Conservation (phyloP, 768 basidiomycete species). For the Coprinellus micaceus region DNA sequence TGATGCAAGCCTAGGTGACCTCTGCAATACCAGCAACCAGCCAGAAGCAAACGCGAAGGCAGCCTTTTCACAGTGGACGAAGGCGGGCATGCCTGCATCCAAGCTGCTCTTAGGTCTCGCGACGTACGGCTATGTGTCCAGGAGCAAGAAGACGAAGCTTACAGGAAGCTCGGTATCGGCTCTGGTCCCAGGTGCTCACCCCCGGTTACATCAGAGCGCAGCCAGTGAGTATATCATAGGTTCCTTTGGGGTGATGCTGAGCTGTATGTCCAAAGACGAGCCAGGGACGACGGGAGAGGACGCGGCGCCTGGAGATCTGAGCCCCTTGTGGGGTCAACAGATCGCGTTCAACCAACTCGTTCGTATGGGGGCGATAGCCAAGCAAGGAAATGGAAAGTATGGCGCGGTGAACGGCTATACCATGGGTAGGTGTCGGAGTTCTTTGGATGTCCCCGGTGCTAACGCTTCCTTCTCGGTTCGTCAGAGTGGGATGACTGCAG, state of each 20-base stretch:
- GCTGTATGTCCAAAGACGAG: background rate
- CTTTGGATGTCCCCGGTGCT: too few relatives aligned
- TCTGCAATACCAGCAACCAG: slow-evolving; percentile 57
- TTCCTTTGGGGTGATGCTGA: background rate
- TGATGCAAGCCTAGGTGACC: slow-evolving; percentile 32
- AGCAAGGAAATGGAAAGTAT: slow-evolving; percentile 41
- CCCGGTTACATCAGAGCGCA: slow-evolving; percentile 4
- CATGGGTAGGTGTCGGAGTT: slow-evolving; percentile 36
- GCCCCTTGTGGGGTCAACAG: slow-evolving; percentile 47
- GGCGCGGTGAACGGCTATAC: slow-evolving; percentile 43
- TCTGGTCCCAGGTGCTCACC: slow-evolving; percentile 36
- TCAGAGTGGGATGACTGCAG: slow-evolving; percentile 71
- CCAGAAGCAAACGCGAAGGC: slow-evolving; percentile 63
- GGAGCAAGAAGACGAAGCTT: slow-evolving; percentile 34
- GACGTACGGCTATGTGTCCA: slow-evolving; percentile 63
- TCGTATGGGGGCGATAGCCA: slow-evolving; percentile 37
- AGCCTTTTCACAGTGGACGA: slow-evolving; percentile 60
- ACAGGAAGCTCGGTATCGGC: slow-evolving; percentile 22
- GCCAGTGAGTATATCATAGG: background rate
- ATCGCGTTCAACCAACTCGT: slow-evolving; percentile 49
- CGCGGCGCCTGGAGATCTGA: slow-evolving; percentile 36
- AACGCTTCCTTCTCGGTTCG: too few relatives aligned
- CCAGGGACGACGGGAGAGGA: slow-evolving; percentile 7
- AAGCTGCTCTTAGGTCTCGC: slow-evolving; percentile 71
- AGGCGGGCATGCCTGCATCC: slow-evolving; percentile 61